These are phyloP conservation scores for Apiotrichum montevideense DNA, from an alignment of 1,284 basidiomycete species.

Conservation along the genomic window DNA sequence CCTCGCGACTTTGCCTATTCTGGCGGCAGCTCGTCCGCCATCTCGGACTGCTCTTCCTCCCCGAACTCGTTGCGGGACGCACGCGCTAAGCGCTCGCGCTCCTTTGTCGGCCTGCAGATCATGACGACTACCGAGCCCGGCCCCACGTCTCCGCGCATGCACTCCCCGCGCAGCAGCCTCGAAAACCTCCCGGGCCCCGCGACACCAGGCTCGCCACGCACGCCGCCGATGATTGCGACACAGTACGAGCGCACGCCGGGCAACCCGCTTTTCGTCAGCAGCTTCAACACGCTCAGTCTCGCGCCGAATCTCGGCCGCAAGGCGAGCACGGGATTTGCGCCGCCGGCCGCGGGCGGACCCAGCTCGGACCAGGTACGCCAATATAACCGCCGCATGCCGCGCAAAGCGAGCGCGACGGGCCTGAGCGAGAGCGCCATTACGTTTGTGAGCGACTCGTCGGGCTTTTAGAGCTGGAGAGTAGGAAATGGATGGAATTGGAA, in stretches of 20 bases:
- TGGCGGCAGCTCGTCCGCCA: not conserved
- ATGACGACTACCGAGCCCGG: not conserved
- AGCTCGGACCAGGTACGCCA: not conserved
- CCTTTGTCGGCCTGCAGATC: slow-evolving; percentile 4
- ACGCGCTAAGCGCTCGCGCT: not conserved
- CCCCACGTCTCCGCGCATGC: no score
- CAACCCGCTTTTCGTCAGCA: slow-evolving; percentile 39
- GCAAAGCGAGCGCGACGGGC: slow-evolving; percentile 38
- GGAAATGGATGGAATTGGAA: no score
- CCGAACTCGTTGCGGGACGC: not conserved
- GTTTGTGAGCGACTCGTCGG: slow-evolving; percentile 32
- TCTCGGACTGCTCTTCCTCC: not conserved
- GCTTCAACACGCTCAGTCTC: slow-evolving; percentile 34
- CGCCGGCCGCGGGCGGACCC: slow-evolving; percentile 12
- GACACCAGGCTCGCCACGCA: no score
- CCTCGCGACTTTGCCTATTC: not conserved
- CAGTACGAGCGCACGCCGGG: slow-evolving; percentile 40
- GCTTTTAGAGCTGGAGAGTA: no score
- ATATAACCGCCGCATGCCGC: not conserved
- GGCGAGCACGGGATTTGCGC: slow-evolving; percentile 19
- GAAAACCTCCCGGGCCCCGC: no score
- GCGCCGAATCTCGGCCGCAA: slow-evolving; percentile 40
- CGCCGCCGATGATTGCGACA: not conserved
- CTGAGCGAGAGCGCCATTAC: slow-evolving; percentile 46
- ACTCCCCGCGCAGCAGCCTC: not conserved